A percentile compares a stretch with the other conserved stretches of the same genome.
These are phyloP conservation scores for Thelephora terrestris DNA, from an alignment of 1,284 basidiomycete genomes.

Conservation along the genomic window DNA sequence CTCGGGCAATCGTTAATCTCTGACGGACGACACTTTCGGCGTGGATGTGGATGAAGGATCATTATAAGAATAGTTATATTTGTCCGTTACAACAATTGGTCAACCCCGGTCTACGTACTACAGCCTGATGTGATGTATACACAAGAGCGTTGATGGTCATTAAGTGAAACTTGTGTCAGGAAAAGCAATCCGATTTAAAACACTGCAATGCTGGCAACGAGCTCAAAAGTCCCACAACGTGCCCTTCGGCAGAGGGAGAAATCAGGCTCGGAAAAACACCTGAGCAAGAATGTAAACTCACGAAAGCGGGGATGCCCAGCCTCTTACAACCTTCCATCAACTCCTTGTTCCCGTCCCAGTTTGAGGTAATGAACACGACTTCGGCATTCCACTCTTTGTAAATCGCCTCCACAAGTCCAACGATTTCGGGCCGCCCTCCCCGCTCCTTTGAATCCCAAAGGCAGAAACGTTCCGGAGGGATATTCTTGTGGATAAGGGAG, in stretches of 20 bases:
- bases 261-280: background rate
- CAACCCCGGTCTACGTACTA: too few species aligned
- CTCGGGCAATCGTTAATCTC: background rate
- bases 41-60: too few species aligned
- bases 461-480: slow-evolving; percentile 44
- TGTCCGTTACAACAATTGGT: too few species aligned
- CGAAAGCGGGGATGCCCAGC: slow-evolving; percentile 53
- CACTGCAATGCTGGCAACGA: too few species aligned
- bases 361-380: slow-evolving; percentile 59
- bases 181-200: too few species aligned
- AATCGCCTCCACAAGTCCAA: slow-evolving; percentile 30
- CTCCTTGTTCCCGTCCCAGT: slow-evolving; percentile 50
- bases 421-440: slow-evolving; percentile 35
- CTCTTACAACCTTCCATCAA: slow-evolving; percentile 61
- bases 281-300: slow-evolving; percentile 9
- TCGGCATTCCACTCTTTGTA: slow-evolving; percentile 35
- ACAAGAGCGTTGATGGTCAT: too few species aligned
- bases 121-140: too few species aligned
- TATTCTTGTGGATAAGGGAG: slow-evolving; percentile 38
- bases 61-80: too few species aligned
- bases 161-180: too few species aligned
- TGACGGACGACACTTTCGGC: too few species aligned
- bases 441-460: slow-evolving; percentile 56
- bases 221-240: background rate
- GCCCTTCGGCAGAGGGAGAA: background rate